phyloP scores from a whole-genome alignment of 2,329 filamentous ascomycete genomes.

The Mariannaea sp. region DNA sequence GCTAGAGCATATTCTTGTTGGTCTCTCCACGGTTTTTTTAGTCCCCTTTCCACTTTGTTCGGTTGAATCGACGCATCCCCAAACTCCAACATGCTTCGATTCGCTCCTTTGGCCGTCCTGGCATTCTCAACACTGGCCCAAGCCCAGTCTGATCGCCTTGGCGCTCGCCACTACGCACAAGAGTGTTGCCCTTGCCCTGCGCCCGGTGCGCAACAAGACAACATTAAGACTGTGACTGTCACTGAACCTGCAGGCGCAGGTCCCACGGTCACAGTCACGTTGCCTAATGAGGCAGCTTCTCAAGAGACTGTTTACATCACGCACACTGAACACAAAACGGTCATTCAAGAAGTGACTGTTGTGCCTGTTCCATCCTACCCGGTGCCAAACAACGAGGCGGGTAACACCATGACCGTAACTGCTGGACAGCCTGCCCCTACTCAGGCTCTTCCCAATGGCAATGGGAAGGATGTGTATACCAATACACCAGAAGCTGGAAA shows the following conservation, averaged over 20 bases:
- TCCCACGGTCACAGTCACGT: conserved; percentile 27
- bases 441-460: background rate
- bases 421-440: background rate
- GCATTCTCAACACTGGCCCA: conserved; percentile 35
- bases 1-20: background rate
- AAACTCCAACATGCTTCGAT: conserved; percentile 32
- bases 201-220: conserved; percentile 21
- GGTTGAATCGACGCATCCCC: background rate
- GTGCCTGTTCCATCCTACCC: conserved; percentile 5
- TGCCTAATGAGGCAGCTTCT: conserved; percentile 21
- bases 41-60: background rate
- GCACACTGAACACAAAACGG: conserved; percentile 29
- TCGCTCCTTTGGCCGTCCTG: conserved; percentile 35
- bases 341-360: conserved; percentile 31
- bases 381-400: background rate
- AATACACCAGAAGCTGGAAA: conserved; percentile 14
- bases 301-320: conserved; percentile 34
- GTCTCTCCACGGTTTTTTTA: conserved; percentile 1
- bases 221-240: conserved; percentile 34
- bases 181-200: conserved; percentile 41
- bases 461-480: background rate
- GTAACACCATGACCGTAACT: background rate
- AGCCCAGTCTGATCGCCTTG: conserved; percentile 33
- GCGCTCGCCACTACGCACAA: conserved; percentile 24
- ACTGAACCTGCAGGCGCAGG: conserved; percentile 27